A percentile compares a stretch with the other conserved stretches of the same genome.
Conservation (phyloP, 2,329 filamentous ascomycete species). For the Pyrenochaeta sp. region DNA sequence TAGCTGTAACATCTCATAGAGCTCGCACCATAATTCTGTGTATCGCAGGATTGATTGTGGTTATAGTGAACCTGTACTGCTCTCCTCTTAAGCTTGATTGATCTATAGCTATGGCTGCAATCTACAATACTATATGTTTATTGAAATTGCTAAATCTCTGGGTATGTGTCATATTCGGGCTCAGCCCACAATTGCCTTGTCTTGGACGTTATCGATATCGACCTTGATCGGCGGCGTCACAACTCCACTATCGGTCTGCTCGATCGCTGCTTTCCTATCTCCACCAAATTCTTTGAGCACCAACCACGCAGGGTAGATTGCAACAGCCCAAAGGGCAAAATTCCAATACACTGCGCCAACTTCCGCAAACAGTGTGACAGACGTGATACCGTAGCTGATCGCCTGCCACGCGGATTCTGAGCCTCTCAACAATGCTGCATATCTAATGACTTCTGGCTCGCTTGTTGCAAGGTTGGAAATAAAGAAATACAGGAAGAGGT, state of each 20-base stretch:
- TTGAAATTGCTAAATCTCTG: too few relatives aligned
- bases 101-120: too few relatives aligned
- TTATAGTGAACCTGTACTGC: too few relatives aligned
- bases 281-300: constrained; percentile 67
- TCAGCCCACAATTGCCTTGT: constrained; percentile 6
- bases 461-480: constrained; percentile 70
- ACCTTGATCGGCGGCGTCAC: constrained; percentile 10
- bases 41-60: too few relatives aligned
- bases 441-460: constrained; percentile 72
- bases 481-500: constrained; percentile 78
- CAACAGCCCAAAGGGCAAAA: constrained; percentile 72
- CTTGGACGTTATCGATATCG: constrained; percentile 1
- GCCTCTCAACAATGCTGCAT: constrained; percentile 72
- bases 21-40: too few relatives aligned
- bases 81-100: too few relatives aligned
- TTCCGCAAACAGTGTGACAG: constrained; percentile 68
- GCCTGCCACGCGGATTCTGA: constrained; percentile 79
- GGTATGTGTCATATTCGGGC: too few relatives aligned
- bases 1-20: too few relatives aligned
- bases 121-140: too few relatives aligned
- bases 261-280: constrained; percentile 12
- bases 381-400: constrained; percentile 73
- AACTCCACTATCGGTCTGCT: constrained; percentile 16
- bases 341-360: constrained; percentile 76
- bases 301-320: constrained; percentile 72